phyloP scores from a whole-genome alignment of 306 rosid species.

The Prunus mume region DNA sequence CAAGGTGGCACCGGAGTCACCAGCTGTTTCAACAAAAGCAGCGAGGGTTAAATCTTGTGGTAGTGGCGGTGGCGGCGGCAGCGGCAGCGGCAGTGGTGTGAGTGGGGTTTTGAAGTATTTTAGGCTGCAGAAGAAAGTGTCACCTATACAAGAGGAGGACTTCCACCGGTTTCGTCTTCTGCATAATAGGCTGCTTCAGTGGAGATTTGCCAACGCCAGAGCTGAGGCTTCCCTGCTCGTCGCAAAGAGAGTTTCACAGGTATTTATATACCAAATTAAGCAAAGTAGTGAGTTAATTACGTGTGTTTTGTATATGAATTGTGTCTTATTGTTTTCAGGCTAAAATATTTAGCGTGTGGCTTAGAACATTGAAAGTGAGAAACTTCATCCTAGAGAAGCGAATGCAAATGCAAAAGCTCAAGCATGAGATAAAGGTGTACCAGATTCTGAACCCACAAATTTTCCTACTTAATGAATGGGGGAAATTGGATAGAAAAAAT shows the following conservation, averaged over 20 bases:
- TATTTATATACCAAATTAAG: background rate
- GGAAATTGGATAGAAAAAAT: slow-evolving; percentile 54
- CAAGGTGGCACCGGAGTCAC: slow-evolving; percentile 9
- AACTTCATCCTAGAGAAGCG: slow-evolving; percentile 42
- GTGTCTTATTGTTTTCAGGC: slow-evolving; percentile 32
- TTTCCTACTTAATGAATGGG: slow-evolving; percentile 52
- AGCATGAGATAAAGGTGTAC: slow-evolving; percentile 44
- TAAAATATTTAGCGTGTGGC: slow-evolving; percentile 54
- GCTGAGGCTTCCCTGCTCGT: slow-evolving; percentile 37
- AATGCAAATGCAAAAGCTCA: slow-evolving; percentile 42
- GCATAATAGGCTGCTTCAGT: slow-evolving; percentile 58
- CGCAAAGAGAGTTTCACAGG: slow-evolving; percentile 42
- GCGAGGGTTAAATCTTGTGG: slow-evolving; percentile 6
- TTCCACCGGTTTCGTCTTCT: slow-evolving; percentile 51
- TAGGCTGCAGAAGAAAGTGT: slow-evolving; percentile 49
- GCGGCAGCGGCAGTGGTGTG: slow-evolving; percentile 6
- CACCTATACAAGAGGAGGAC: slow-evolving; percentile 44
- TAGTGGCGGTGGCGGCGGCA: too few relatives aligned
- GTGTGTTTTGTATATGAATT: background rate
- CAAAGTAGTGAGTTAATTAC: too few relatives aligned
- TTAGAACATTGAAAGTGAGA: slow-evolving; percentile 40
- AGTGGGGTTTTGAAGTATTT: slow-evolving; percentile 62
- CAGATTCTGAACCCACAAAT: slow-evolving; percentile 51
- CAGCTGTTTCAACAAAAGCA: background rate
- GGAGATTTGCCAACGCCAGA: slow-evolving; percentile 69